A percentile compares a stretch with the other conserved stretches of the same genome.
phyloP scores from a whole-genome alignment of 768 basidiomycete genomes.

The Lyophyllum atratum region DNA sequence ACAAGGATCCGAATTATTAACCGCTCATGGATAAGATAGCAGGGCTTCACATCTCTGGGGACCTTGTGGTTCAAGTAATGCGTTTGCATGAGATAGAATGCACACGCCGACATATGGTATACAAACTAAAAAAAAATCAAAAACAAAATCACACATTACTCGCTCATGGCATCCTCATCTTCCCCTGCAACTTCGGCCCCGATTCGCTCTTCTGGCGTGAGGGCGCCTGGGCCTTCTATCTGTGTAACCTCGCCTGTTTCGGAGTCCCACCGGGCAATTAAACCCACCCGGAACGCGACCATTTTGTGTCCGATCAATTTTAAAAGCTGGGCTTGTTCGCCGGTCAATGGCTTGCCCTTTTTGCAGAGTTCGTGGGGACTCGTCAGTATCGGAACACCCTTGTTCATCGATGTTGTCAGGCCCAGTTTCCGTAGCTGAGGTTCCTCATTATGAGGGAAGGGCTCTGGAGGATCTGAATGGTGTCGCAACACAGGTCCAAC shows the following conservation, averaged over 20 bases:
- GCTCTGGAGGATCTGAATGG: slow-evolving; percentile 79
- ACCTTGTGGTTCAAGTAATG: too few species aligned
- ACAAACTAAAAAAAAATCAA: slow-evolving; percentile 12
- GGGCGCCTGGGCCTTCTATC: slow-evolving; percentile 47
- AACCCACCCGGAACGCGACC: slow-evolving; percentile 78
- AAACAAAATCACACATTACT: slow-evolving; percentile 32
- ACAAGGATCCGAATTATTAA: too few species aligned
- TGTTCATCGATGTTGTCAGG: slow-evolving; percentile 78
- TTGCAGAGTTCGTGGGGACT: slow-evolving; percentile 84
- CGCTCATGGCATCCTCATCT: slow-evolving; percentile 51
- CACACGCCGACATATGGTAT: slow-evolving; percentile 16
- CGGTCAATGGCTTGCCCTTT: slow-evolving; percentile 74
- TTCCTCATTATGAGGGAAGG: slow-evolving; percentile 97
- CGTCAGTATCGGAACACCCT: slow-evolving; percentile 84
- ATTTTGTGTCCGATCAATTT: slow-evolving; percentile 90
- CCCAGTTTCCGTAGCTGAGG: slow-evolving; percentile 94
- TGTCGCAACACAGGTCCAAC: slow-evolving; percentile 83
- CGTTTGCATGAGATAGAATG: background rate
- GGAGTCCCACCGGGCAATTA: slow-evolving; percentile 75
- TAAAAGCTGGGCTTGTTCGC: slow-evolving; percentile 90
- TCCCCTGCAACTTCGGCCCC: slow-evolving; percentile 24
- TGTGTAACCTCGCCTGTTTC: slow-evolving; percentile 64
- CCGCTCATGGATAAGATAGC: too few species aligned
- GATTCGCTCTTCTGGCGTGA: slow-evolving; percentile 34
- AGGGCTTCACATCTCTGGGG: too few species aligned